phyloP scores from a whole-genome alignment of 2,329 filamentous ascomycete genomes.

The Curvularia sp. region DNA sequence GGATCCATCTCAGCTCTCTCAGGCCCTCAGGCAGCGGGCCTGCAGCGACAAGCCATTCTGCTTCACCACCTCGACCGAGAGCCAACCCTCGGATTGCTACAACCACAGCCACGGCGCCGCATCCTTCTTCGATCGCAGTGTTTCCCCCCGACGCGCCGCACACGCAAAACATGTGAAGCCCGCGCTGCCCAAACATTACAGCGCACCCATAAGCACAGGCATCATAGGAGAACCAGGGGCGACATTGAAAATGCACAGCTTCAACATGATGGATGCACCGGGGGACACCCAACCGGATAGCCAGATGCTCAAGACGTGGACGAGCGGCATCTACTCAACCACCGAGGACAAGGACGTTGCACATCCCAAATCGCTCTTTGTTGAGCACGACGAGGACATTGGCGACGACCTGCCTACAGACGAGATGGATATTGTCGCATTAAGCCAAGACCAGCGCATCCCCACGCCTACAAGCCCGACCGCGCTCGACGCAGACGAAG shows the following conservation, averaged over 20 bases:
- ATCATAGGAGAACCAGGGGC: conserved; percentile 27
- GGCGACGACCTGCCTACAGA: conserved; percentile 30
- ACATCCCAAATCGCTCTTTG: conserved; percentile 31
- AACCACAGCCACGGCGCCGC: conserved; percentile 20
- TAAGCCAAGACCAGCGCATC: conserved; percentile 39
- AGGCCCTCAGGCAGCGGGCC: conserved; percentile 46
- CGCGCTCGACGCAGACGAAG: conserved; percentile 37
- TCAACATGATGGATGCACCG: conserved; percentile 48
- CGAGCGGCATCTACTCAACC: conserved; percentile 37
- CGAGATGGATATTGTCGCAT: conserved; percentile 28
- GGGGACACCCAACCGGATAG: conserved; percentile 59
- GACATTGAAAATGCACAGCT: conserved; percentile 46
- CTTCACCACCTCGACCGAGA: conserved; percentile 39
- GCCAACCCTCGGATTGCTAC: conserved; percentile 17
- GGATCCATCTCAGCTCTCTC: conserved; percentile 50
- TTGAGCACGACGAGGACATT: conserved; percentile 28
- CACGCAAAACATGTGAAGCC: conserved; percentile 42
- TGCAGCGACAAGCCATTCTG: conserved; percentile 32
- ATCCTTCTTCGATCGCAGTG: conserved; percentile 22
- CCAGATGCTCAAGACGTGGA: conserved; percentile 55
- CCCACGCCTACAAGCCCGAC: conserved; percentile 43
- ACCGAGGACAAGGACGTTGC: conserved; percentile 18
- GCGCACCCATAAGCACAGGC: conserved; percentile 40
- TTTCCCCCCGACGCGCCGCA: conserved; percentile 41
- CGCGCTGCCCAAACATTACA: conserved; percentile 37